These are phyloP conservation scores for Globisporangium alternatum DNA, from an alignment of 352 stramenopile genomes.

Conservation along the genomic window DNA sequence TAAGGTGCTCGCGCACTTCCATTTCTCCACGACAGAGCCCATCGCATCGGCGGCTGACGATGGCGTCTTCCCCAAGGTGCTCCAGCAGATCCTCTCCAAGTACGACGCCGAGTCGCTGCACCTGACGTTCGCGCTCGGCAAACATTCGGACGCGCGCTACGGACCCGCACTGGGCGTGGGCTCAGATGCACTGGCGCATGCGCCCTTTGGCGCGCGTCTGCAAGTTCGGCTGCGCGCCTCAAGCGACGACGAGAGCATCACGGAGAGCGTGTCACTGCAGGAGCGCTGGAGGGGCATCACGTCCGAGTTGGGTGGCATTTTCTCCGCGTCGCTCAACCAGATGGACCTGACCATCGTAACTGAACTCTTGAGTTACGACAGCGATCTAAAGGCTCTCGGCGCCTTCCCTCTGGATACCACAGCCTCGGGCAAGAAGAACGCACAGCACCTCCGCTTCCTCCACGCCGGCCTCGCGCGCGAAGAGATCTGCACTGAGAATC, in stretches of 20 bases:
- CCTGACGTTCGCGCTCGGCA: slow-evolving; percentile 65
- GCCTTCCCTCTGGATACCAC: slow-evolving; percentile 2
- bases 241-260: slow-evolving; percentile 2
- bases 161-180: slow-evolving; percentile 22
- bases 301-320: slow-evolving; percentile 69
- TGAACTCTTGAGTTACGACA: slow-evolving; percentile 11
- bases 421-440: not conserved
- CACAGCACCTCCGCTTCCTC: slow-evolving; percentile 24
- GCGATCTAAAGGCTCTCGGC: slow-evolving; percentile 20
- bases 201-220: slow-evolving; percentile 62
- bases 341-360: slow-evolving; percentile 60
- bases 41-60: not conserved
- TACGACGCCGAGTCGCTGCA: slow-evolving; percentile 67
- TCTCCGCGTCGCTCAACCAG: slow-evolving; percentile 82
- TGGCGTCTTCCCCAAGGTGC: slow-evolving; percentile 41
- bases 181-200: slow-evolving; percentile 25
- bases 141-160: slow-evolving; percentile 50
- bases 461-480: slow-evolving; percentile 74
- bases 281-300: slow-evolving; percentile 69
- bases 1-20: slow-evolving; percentile 59
- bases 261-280: slow-evolving; percentile 14
- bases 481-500: slow-evolving; percentile 87
- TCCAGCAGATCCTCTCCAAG: slow-evolving; percentile 71
- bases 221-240: slow-evolving; percentile 43
- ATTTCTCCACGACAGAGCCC: slow-evolving; percentile 38